phyloP scores from a whole-genome alignment of 768 basidiomycete species.

The Podaxis carcinomalis region DNA sequence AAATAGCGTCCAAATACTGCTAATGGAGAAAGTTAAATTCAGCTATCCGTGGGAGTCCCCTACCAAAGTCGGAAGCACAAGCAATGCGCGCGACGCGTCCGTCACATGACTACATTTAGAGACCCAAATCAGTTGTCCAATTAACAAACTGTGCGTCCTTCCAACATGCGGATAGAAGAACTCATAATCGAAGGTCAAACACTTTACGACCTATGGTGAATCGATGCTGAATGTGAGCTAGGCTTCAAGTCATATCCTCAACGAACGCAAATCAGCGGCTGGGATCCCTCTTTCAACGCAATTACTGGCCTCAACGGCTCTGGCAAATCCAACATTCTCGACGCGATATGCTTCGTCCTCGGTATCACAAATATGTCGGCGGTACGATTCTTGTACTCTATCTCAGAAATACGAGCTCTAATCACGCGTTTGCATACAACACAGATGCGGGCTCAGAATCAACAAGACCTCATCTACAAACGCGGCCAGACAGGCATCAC shows the following conservation, averaged over 20 bases:
- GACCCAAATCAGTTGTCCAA: background rate
- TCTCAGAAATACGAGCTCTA: background rate
- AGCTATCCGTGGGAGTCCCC: too few species aligned
- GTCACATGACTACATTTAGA: constrained; percentile 3
- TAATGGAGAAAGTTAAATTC: background rate
- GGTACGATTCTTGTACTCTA: constrained; percentile 36
- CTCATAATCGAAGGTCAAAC: constrained; percentile 82
- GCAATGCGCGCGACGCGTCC: constrained; percentile 3
- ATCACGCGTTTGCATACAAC: constrained; percentile 9
- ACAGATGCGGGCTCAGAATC: constrained; percentile 92
- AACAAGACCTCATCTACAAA: constrained; percentile 98
- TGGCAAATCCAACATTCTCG: constrained; percentile 98
- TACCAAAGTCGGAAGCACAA: too few species aligned
- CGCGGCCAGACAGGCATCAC: constrained; percentile 96
- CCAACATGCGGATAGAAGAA: constrained; percentile 87
- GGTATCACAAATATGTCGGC: constrained; percentile 97
- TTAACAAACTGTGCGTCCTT: background rate
- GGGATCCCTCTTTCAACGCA: constrained; percentile 98
- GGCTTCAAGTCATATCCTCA: constrained; percentile 99
- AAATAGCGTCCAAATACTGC: too few species aligned
- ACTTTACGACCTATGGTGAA: background rate
- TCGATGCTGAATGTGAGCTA: constrained; percentile 20
- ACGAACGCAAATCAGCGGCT: constrained; percentile 91
- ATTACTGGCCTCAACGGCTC: constrained; percentile 96
- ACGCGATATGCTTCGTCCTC: constrained; percentile 98